Percentiles rank a stretch among this genome's conserved stretches.
phyloP scores from a whole-genome alignment of 108 stramenopile genomes.

The Aureococcus anophagefferens region DNA sequence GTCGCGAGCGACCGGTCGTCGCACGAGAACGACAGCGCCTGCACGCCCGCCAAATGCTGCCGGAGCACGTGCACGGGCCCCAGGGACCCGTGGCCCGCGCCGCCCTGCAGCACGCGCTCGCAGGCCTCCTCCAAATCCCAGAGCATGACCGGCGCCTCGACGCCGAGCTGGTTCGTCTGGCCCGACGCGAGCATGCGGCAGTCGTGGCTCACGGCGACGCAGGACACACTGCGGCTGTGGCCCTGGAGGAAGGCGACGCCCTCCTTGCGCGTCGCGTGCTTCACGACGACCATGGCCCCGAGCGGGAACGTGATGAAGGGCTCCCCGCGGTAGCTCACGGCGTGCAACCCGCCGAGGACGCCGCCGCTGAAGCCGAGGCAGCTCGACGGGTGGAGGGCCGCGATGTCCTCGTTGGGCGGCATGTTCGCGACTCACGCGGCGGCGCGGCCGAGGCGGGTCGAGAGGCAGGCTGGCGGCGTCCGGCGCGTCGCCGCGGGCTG shows the following conservation, averaged over 20 bases:
- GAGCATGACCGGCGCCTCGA: constrained; percentile 56
- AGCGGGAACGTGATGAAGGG: too few relatives aligned
- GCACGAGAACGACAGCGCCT: constrained; percentile 48
- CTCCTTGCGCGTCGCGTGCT: too few relatives aligned
- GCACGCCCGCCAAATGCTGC: constrained; percentile 64
- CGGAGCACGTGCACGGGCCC: constrained; percentile 46
- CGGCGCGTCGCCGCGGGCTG: too few relatives aligned
- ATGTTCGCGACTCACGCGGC: too few relatives aligned
- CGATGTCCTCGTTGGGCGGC: too few relatives aligned
- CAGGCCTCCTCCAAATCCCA: constrained; percentile 64
- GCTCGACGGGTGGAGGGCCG: too few relatives aligned
- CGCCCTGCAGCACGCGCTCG: constrained; percentile 17
- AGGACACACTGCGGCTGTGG: constrained; percentile 58
- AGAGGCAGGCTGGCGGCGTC: too few relatives aligned
- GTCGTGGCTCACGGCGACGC: constrained; percentile 56
- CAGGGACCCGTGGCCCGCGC: constrained; percentile 10
- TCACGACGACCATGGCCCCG: too few relatives aligned
- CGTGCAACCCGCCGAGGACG: too few relatives aligned
- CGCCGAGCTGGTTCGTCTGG: constrained; percentile 41
- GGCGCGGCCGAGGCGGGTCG: too few relatives aligned
- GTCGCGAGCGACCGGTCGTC: constrained; percentile 54
- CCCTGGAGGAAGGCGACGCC: constrained; percentile 53
- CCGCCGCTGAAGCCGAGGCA: too few relatives aligned
- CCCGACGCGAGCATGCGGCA: constrained; percentile 59
- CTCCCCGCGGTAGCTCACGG: too few relatives aligned